A percentile compares a stretch with the other conserved stretches of the same genome.
These are phyloP conservation scores for Entonaema liquescens DNA, from an alignment of 495 filamentous ascomycete species.

Conservation along the genomic window DNA sequence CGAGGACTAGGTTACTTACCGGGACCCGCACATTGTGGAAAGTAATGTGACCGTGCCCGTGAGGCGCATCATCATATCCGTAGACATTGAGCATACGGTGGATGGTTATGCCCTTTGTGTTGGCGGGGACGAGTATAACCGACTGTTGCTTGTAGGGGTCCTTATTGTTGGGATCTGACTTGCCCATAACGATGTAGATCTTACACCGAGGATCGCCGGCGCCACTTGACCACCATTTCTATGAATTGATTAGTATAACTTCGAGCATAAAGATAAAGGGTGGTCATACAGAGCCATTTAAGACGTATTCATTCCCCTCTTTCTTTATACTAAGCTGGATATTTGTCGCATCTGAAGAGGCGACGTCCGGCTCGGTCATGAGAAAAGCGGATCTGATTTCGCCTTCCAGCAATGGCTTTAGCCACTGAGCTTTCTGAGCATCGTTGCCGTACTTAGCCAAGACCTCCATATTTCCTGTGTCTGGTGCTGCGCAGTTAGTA, in stretches of 20 bases:
- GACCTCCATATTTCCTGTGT: slow-evolving; percentile 97
- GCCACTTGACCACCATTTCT: slow-evolving; percentile 98
- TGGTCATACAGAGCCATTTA: slow-evolving; percentile 78
- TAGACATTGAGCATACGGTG: slow-evolving; percentile 89
- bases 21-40: slow-evolving; percentile 89
- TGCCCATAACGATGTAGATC: slow-evolving; percentile 93
- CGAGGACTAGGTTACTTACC: slow-evolving; percentile 78
- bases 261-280: neutral
- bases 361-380: slow-evolving; percentile 91
- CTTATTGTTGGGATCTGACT: slow-evolving; percentile 73
- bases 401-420: slow-evolving; percentile 83
- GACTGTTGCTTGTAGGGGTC: slow-evolving; percentile 88
- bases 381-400: slow-evolving; percentile 89
- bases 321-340: slow-evolving; percentile 82
- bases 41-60: slow-evolving; percentile 88
- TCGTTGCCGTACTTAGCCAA: slow-evolving; percentile 92
- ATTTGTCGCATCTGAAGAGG: slow-evolving; percentile 88
- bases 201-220: slow-evolving; percentile 90
- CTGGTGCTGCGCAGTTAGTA: slow-evolving; percentile 89
- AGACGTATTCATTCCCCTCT: slow-evolving; percentile 82
- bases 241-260: slow-evolving; percentile 6
- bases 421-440: slow-evolving; percentile 87
- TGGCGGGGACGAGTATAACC: slow-evolving; percentile 82
- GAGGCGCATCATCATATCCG: slow-evolving; percentile 93
- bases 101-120: slow-evolving; percentile 78